A percentile compares a stretch with the other conserved stretches of the same genome.
phyloP scores from a whole-genome alignment of 1,284 basidiomycete genomes.

The Erythrobasidium hasegawianum region DNA sequence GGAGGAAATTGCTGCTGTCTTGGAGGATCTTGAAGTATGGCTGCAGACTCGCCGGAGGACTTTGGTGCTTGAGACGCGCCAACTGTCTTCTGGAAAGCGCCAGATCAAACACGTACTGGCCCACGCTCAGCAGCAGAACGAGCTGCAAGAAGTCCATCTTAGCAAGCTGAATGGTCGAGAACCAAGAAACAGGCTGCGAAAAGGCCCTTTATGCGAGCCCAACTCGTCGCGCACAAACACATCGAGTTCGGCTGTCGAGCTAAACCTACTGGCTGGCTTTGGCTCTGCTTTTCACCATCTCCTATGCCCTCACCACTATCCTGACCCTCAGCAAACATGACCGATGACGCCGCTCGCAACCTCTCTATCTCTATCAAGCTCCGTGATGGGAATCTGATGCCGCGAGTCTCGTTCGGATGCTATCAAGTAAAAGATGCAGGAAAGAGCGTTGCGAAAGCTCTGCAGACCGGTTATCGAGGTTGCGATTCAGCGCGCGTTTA shows the following conservation, averaged over 20 bases:
- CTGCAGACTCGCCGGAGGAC: constrained; percentile 35
- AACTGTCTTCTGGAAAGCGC: constrained; percentile 17
- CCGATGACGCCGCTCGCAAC: too few relatives aligned
- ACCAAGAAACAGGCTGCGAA: too few relatives aligned
- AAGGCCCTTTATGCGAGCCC: too few relatives aligned
- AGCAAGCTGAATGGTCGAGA: too few relatives aligned
- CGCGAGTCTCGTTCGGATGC: constrained; percentile 26
- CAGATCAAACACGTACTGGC: constrained; percentile 25
- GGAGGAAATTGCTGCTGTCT: constrained; percentile 60
- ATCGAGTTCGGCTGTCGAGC: too few relatives aligned
- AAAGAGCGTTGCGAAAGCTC: constrained; percentile 3
- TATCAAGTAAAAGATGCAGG: constrained; percentile 29
- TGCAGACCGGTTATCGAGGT: constrained; percentile 36
- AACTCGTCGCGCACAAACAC: too few relatives aligned
- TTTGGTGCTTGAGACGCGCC: constrained; percentile 9
- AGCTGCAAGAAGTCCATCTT: background rate
- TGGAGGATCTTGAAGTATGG: constrained; percentile 38
- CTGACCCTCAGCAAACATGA: too few relatives aligned
- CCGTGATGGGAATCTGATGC: background rate
- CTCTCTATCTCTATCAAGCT: too few relatives aligned
- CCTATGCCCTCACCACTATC: too few relatives aligned
- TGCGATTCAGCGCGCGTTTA: constrained; percentile 67
- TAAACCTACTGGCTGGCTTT: too few relatives aligned
- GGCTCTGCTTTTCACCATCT: too few relatives aligned
- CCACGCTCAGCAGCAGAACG: constrained; percentile 12